phyloP scores from a whole-genome alignment of 164 flowering plant species.

The Vitis labrusca region DNA sequence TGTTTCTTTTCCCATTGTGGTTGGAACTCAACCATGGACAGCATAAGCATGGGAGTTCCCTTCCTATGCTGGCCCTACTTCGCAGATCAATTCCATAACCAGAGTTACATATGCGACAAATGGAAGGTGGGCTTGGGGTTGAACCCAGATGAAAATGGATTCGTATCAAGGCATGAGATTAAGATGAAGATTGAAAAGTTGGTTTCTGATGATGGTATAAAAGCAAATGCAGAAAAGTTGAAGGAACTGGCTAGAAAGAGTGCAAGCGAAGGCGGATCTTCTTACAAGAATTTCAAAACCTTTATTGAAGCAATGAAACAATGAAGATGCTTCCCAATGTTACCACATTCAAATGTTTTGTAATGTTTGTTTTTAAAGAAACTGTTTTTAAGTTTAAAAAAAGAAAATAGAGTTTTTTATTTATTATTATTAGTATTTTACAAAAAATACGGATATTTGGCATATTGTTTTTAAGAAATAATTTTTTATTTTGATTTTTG shows the following conservation, averaged over 20 bases:
- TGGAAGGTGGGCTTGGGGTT: slow-evolving; percentile 5
- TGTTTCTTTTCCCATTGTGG: slow-evolving; percentile 31
- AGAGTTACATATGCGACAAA: slow-evolving; percentile 1
- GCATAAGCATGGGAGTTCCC: slow-evolving; percentile 6
- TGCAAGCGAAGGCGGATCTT: not conserved
- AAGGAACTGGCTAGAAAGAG: slow-evolving; percentile 19
- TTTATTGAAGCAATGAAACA: too few species aligned
- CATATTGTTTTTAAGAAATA: too few species aligned
- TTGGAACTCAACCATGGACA: slow-evolving; percentile 31
- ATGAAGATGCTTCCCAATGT: too few species aligned
- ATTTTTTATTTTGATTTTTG: too few species aligned
- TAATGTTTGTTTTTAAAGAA: too few species aligned
- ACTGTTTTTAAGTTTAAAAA: too few species aligned
- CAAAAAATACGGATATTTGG: too few species aligned
- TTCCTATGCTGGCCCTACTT: slow-evolving; percentile 11
- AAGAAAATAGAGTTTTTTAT: too few species aligned
- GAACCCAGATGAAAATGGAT: not conserved
- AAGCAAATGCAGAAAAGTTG: slow-evolving; percentile 14
- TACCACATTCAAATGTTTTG: too few species aligned
- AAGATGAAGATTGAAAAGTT: not conserved
- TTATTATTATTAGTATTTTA: too few species aligned
- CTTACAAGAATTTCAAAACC: too few species aligned
- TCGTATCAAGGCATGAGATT: slow-evolving; percentile 1
- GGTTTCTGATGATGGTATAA: slow-evolving; percentile 7
- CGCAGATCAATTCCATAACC: slow-evolving; percentile 1